Evolutionary conservation across 345 rosid species (phyloP), one percentile per base, ranked within the genome.

Genomic region (Camelina hispida): DNA sequence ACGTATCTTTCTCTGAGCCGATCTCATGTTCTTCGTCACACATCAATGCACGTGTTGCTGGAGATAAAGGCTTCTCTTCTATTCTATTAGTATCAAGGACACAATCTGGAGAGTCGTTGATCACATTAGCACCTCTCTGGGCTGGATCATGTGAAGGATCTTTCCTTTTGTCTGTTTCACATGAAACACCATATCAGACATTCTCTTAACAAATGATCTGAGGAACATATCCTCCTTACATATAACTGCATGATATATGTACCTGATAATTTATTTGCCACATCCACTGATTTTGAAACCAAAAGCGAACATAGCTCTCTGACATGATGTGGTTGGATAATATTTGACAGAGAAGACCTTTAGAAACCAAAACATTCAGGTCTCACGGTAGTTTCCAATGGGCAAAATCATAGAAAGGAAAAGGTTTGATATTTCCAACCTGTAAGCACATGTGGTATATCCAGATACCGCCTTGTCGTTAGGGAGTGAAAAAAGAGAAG

Each of bases 311-410:
- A 90, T 11, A 86, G 72, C 57, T 85, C 83, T 81, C 72, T 86
- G 66, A 79, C 82, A 71, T 86, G 82, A 63, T 77, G 83, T 11
- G 81, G 80, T 71, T 84, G 88, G 75, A 90, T 80, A 57, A 82
- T 38, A 69, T 83, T 81, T 59, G 86, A 82, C 74, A 88, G 52
- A 7, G 94, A 85, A 64, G 93, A 88, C 81, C 96, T 90, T 71
- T 66, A 80, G 32, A 58, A 58, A 59, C 55, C 17, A 77, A 77
- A 52, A 35, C 70, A 50, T 71, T 32, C 42, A 76, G 44, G 52
- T 50, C 18, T 66, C 62, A 18, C 9, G 0, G 9, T 58, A 28
- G 56, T 50, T 20, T 58, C n/a, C 2, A 11, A 30, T 57, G n/a
- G 18, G 69, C 52, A 46, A 46, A 52, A 28, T 37, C 40, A 76